These are phyloP conservation scores for Monosporascus sp. DNA, from an alignment of 2,329 filamentous ascomycete genomes.

Conservation along the genomic window DNA sequence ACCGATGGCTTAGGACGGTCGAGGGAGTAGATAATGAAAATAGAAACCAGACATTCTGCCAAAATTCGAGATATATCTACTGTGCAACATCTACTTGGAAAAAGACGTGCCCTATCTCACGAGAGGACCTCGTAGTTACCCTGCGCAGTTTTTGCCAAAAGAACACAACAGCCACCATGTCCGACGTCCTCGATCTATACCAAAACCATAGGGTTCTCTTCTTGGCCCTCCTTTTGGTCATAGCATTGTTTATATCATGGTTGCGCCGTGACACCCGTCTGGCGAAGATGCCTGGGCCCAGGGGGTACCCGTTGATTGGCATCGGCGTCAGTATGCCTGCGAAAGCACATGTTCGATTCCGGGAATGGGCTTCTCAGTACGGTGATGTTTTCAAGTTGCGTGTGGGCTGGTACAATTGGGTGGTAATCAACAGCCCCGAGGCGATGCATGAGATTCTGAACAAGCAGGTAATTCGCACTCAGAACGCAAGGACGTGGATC, in stretches of 20 bases:
- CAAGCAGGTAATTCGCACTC: conserved; percentile 16
- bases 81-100: too few species aligned
- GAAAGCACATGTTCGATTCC: conserved; percentile 5
- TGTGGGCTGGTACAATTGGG: conserved; percentile 40
- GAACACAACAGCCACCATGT: neutral
- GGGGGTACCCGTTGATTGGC: conserved; percentile 10
- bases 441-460: conserved; percentile 40
- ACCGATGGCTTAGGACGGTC: too few species aligned
- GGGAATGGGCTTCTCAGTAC: conserved; percentile 33
- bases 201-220: neutral
- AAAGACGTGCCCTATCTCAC: too few species aligned
- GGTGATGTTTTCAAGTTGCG: conserved; percentile 40
- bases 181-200: neutral
- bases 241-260: conserved; percentile 5
- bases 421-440: conserved; percentile 36
- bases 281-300: conserved; percentile 12
- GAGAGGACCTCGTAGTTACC: too few species aligned
- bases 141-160: neutral
- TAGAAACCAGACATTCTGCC: too few species aligned
- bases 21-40: too few species aligned
- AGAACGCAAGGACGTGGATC: too few species aligned
- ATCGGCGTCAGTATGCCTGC: conserved; percentile 9
- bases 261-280: conserved; percentile 11
- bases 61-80: too few species aligned
- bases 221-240: neutral